Conservation (phyloP, 176 grass and related monocot genomes). For the Oryza nivara region DNA sequence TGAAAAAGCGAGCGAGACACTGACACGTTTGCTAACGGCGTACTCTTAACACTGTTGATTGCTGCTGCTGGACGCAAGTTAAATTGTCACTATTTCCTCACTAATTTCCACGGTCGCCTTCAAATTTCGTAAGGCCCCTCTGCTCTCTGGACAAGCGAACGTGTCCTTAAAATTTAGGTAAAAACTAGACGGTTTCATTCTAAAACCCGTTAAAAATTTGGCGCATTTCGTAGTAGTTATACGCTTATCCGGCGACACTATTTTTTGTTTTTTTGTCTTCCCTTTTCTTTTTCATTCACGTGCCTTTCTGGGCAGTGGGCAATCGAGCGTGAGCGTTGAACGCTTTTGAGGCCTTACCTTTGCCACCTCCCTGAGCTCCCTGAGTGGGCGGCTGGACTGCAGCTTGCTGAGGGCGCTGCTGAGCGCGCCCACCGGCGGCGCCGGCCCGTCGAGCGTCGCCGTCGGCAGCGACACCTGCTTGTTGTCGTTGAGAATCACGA, state of each 20-base stretch:
- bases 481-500: conserved; percentile 98
- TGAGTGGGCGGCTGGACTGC: conserved; percentile 86
- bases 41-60: neutral
- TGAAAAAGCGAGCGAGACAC: neutral
- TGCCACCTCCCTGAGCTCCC: conserved; percentile 97
- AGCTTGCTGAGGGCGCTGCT: conserved; percentile 89
- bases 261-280: neutral
- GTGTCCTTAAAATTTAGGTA: neutral
- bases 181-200: neutral
- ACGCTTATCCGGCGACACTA: neutral
- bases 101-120: too few relatives aligned
- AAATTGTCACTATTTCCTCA: neutral
- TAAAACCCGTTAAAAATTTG: neutral
- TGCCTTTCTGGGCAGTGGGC: neutral
- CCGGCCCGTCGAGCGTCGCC: conserved; percentile 90
- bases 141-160: neutral
- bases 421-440: conserved; percentile 84
- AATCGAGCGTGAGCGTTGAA: conserved; percentile 14
- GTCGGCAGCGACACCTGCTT: conserved; percentile 98
- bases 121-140: neutral
- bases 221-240: neutral
- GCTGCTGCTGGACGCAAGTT: neutral
- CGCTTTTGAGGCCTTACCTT: conserved; percentile 63
- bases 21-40: conserved; percentile 14
- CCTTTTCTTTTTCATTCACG: neutral